Base-by-base conservation (phyloP, 257 asterid genomes). In the Sherardia arvensis region DNA sequence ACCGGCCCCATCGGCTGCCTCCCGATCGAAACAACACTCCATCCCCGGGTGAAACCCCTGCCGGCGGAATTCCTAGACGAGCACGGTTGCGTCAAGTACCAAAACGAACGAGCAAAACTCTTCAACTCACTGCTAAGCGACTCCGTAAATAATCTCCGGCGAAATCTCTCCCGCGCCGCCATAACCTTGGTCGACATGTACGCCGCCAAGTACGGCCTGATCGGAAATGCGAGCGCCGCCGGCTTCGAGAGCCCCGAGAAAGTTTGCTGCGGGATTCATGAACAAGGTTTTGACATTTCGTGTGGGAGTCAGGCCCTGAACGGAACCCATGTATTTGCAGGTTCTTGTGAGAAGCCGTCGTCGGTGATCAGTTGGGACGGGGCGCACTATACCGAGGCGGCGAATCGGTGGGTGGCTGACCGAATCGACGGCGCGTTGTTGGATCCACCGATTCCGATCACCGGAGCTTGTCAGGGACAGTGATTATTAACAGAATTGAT, bases 351-450 rank as follows among this genome's bases (percentile, higher is more conserved):
- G 40, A 68, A 78, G 28, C 87, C 94, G 43, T 67, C 83, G 0
- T 63, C 38, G 34, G 67, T 71, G 17, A 76, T 91, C 29, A 91
- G 98, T 61, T 91, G 98, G 98, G 98, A 88, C 45, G 91, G 96
- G 1, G 87, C 81, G 36, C 98, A 91, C 59, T 84, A 83, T 10
- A 29, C 85, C 1, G 94, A 91, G 38, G 90, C 92, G 30, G 91
- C 95, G 2, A 91, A 86, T 53, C 71, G 27, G 0, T 88, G 96
- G 98, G 43, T 88, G 12, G 86, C 89, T 0, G 23, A 58, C 23
- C 91, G 72, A 23, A 3, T 74, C 12, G 74, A 66, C 7, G 90
- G 90, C 57, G 83, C 84, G 2, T 66, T 77, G 0, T 84, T 88
- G 8, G 87, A 90, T 70, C 97, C 94, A 4, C 80, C 82, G 0